Conservation (phyloP, 2,329 filamentous ascomycete species). For the Paraconiothyrium sp. region DNA sequence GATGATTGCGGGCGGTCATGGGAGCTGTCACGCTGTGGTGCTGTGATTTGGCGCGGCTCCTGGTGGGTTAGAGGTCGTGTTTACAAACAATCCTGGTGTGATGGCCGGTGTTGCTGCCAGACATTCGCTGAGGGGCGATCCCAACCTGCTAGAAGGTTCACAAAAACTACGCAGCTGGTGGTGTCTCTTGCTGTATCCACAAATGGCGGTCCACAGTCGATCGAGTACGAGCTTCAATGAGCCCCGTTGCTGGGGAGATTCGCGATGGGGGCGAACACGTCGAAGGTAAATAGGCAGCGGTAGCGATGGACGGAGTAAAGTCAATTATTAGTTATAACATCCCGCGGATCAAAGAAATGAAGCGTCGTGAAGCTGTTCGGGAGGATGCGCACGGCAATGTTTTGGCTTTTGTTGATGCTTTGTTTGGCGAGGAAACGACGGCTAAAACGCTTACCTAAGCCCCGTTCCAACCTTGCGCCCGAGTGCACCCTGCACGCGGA, state of each 20-base stretch:
- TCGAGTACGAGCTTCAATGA: background rate
- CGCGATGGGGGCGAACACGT: background rate
- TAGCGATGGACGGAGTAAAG: conserved; percentile 8
- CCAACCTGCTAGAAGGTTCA: background rate
- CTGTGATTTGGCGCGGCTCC: conserved; percentile 14
- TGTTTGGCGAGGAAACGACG: conserved; percentile 17
- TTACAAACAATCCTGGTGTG: conserved; percentile 14
- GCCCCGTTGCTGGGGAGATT: conserved; percentile 8
- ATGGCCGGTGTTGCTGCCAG: background rate
- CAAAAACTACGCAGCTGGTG: background rate
- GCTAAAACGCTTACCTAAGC: conserved; percentile 6
- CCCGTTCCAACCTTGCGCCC: background rate
- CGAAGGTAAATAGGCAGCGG: background rate
- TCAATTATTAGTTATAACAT: conserved; percentile 10
- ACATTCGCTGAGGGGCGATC: conserved; percentile 4
- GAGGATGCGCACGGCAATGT: conserved; percentile 16
- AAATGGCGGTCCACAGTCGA: background rate
- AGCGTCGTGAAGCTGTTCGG: conserved; percentile 9
- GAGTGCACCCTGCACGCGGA: background rate
- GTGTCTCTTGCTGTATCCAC: background rate
- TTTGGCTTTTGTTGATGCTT: conserved; percentile 16
- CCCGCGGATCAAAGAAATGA: conserved; percentile 10
- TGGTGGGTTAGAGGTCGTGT: conserved; percentile 8
- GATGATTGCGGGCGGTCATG: conserved; percentile 50
- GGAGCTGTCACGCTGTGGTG: conserved; percentile 27